Base-by-base conservation (phyloP, 495 filamentous ascomycete species). In the Xylaria palmicola region DNA sequence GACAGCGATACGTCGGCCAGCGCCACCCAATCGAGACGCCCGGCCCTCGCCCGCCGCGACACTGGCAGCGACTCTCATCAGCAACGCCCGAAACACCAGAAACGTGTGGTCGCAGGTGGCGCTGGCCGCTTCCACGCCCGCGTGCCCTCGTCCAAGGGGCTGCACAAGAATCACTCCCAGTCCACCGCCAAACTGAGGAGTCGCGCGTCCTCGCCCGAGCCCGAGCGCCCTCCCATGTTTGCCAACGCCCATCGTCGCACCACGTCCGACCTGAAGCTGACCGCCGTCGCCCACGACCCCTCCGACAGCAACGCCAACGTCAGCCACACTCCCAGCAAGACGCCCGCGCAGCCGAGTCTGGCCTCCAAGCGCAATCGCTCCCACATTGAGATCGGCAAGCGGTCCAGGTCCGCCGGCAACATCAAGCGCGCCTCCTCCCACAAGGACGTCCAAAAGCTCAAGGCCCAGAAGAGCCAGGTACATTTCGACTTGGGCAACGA, bases 401-500 rank as follows among this genome's bases (percentile, higher is more conserved):
- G 75, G 45, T 69, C 70, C 37, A 83, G 79, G 71, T 78, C 80
- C 5, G 58, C 77, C 6, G 72, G 70, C 39, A 77, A 65, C 54
- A 71, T 80, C 36, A 81, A 80, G 62, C 75, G 78, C 44, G 72
- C 77, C 37, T 65, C 70, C 10, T 79, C 79, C 40, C 72, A 75
- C 51, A 72, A 75, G 8, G 68, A 72, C 30, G 72, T 78, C 41
- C 58, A 68, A 61, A 77, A 79, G 63, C 59, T 75, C 60, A 72
- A 71, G 60, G 66, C 63, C 55, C 58, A 60, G 41, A 73, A 73
- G 53, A 68, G 69, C 48, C 75, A 74, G 62, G 80, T 82, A 17
- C 80, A 82, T 65, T 82, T 82, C 62, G 80, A 81, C 54, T 70
- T 80, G 8, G 81, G 81, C 40, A 75, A 75, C 66, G 80, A 81